Conservation (phyloP, 1,284 basidiomycete genomes). For the Trametes versicolor region DNA sequence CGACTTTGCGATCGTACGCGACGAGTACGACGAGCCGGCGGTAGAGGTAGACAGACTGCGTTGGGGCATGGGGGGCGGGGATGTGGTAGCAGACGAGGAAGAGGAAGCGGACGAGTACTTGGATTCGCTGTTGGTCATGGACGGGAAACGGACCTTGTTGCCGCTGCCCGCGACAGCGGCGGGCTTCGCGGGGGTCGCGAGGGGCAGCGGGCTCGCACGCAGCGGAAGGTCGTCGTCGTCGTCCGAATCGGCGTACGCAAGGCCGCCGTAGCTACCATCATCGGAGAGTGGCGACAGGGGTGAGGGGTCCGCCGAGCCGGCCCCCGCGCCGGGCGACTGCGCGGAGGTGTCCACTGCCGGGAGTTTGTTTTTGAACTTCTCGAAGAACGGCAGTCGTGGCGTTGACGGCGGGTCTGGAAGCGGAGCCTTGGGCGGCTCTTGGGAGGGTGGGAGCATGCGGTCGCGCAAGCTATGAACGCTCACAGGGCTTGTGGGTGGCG, state of each 20-base stretch:
- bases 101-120: constrained; percentile 42
- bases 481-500: constrained; percentile 40
- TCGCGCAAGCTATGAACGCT: constrained; percentile 35
- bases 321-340: constrained; percentile 23
- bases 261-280: constrained; percentile 45
- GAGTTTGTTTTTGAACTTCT: constrained; percentile 54
- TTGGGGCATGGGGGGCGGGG: constrained; percentile 39
- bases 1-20: constrained; percentile 45
- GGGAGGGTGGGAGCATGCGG: constrained; percentile 38
- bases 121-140: constrained; percentile 41
- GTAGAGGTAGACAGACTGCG: constrained; percentile 44
- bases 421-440: constrained; percentile 43
- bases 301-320: constrained; percentile 30
- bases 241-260: constrained; percentile 43
- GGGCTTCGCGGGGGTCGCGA: constrained; percentile 21
- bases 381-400: constrained; percentile 55
- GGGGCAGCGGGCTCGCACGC: constrained; percentile 32
- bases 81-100: constrained; percentile 35
- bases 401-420: constrained; percentile 49
- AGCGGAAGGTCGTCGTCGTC: constrained; percentile 39
- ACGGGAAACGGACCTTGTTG: constrained; percentile 44
- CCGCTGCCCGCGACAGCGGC: constrained; percentile 11
- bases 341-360: constrained; percentile 36
- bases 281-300: constrained; percentile 37
- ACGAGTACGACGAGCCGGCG: constrained; percentile 39